These are phyloP conservation scores for Pelargonium nanum DNA, from an alignment of 345 rosid genomes.

Conservation along the genomic window DNA sequence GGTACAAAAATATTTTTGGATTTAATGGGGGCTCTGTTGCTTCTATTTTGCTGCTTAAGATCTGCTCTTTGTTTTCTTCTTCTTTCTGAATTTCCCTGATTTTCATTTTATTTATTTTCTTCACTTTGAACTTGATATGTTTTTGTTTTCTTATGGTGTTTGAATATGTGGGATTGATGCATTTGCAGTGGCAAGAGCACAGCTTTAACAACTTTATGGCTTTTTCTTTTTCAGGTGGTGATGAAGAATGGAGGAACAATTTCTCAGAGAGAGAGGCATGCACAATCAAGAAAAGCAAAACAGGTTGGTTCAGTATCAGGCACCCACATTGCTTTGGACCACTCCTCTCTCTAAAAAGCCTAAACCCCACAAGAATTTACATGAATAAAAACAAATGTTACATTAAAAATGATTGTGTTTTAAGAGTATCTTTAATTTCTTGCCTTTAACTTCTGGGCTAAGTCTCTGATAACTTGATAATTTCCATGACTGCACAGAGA, in stretches of 20 bases:
- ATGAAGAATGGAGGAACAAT: constrained; percentile 65
- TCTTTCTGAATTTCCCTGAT: constrained; percentile 10
- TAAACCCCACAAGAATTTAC: neutral
- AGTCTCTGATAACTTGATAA: constrained; percentile 7
- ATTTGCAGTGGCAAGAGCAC: constrained; percentile 22
- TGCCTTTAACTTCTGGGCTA: neutral
- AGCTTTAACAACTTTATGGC: constrained; percentile 54
- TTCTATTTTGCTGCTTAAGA: constrained; percentile 25
- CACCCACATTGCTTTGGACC: constrained; percentile 14
- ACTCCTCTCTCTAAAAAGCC: constrained; percentile 13
- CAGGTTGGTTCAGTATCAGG: constrained; percentile 68
- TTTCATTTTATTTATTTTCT: constrained; percentile 8
- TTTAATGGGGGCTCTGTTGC: constrained; percentile 13
- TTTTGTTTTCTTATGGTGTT: constrained; percentile 23
- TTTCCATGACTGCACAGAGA: constrained; percentile 29
- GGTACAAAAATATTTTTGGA: constrained; percentile 12
- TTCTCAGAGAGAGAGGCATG: constrained; percentile 72
- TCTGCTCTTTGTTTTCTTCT: constrained; percentile 31
- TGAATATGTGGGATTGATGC: constrained; percentile 29
- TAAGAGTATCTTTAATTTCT: too few species aligned
- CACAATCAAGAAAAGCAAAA: constrained; percentile 70
- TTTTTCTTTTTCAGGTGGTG: constrained; percentile 55
- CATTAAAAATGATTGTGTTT: neutral
- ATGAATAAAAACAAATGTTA: too few species aligned
- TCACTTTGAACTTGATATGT: constrained; percentile 2